Conservation (phyloP, 129 eudicot species). For the Flaveria linearis region DNA sequence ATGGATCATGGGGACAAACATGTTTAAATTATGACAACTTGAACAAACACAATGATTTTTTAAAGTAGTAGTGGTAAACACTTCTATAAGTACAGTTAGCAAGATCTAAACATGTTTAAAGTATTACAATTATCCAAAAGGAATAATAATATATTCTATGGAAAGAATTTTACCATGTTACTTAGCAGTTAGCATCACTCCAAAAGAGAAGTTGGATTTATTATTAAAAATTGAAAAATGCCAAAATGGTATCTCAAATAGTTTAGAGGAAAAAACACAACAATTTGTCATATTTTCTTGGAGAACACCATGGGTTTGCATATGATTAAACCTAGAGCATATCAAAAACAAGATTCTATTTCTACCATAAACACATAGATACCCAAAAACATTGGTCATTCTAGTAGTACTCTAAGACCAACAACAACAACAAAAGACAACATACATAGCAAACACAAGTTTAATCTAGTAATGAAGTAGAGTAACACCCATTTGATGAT, state of each 20-base stretch:
- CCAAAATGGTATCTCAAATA: slow-evolving; percentile 8
- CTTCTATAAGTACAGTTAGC: background rate
- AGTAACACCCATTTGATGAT: slow-evolving; percentile 5
- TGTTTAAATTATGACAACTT: background rate
- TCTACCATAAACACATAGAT: slow-evolving; percentile 24
- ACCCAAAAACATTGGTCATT: slow-evolving; percentile 27
- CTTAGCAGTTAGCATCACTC: slow-evolving; percentile 17
- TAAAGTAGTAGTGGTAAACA: background rate
- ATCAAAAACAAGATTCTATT: slow-evolving; percentile 1
- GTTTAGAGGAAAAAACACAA: slow-evolving; percentile 8
- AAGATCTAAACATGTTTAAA: slow-evolving; percentile 23
- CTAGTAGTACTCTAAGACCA: slow-evolving; percentile 37
- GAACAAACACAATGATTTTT: background rate
- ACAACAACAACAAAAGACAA: slow-evolving; percentile 29
- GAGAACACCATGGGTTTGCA: background rate
- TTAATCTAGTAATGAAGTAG: slow-evolving; percentile 25
- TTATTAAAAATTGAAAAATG: background rate
- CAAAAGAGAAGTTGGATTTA: slow-evolving; percentile 1
- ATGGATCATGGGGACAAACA: background rate
- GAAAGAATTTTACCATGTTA: slow-evolving; percentile 21
- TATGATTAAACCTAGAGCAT: background rate
- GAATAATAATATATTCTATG: background rate
- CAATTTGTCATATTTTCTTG: background rate
- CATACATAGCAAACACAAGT: slow-evolving; percentile 25
- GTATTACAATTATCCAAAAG: background rate